Base-by-base conservation (phyloP, 257 asterid genomes). In the Scutellaria barbata region DNA sequence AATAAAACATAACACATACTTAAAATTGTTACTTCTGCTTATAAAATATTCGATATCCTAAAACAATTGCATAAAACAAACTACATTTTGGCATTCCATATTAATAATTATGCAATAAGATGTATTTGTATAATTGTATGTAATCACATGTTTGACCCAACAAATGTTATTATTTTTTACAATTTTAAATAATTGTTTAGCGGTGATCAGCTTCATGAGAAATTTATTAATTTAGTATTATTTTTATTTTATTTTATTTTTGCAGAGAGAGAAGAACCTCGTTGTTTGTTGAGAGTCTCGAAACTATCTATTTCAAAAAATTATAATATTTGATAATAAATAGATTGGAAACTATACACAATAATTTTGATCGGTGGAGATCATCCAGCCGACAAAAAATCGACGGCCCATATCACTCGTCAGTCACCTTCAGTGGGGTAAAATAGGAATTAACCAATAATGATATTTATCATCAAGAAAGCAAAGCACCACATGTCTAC, bases 331-430 rank as follows among this genome's bases (percentile, higher is more conserved):
- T 55, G 22, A 40, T 62, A 22, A 11, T 55, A 74, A 45, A 3
- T 13, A 20, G 35, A 14, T 14, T 12, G 22, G 67, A 70, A 60
- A 57, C 35, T 11, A 59, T 7, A 9, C 35, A 30, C 35, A 45
- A 13, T 9, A n/a, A 58, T 6, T 35, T 22, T n/a, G 16, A 68
- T 68, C 66, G 20, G 79, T 60, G 59, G 57, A 25, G 42, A 68
- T 22, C 5, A 57, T n/a, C 30, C 65, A 25, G 58, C 80, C 80
- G 75, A 75, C 75, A 61, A 17, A 35, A 39, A 62, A 76, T 76
- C 71, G 18, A 42, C 72, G 72, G 72, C 56, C 59, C 9, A 43
- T 17, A 73, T 63, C 51, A 20, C 13, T 54, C 35, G 56, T 41
- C 39, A 13, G 56, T 69, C 74, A 13, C 25, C 20, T 13, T 53